A percentile compares a stretch with the other conserved stretches of the same genome.
phyloP scores from a whole-genome alignment of 2,329 filamentous ascomycete species.

The Scleromitrula shiraiana region DNA sequence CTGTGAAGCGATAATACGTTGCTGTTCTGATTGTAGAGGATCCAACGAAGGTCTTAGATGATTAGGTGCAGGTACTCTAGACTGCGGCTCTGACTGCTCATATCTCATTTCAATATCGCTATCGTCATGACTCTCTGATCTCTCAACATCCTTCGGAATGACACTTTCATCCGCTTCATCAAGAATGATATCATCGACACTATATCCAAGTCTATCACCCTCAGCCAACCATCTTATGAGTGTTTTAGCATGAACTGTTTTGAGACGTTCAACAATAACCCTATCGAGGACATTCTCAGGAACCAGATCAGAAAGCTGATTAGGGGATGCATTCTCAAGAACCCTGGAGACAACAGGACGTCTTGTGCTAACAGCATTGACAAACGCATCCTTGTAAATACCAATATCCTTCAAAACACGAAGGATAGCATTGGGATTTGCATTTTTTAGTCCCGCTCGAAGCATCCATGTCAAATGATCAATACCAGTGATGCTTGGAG shows the following conservation, averaged over 20 bases:
- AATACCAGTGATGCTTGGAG: constrained; percentile 12
- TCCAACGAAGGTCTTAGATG: background rate
- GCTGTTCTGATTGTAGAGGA: constrained; percentile 9
- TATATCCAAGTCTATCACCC: constrained; percentile 23
- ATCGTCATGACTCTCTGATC: background rate
- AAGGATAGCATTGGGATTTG: constrained; percentile 15
- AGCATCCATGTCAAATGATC: constrained; percentile 23
- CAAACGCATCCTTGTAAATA: constrained; percentile 15
- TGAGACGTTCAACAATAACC: constrained; percentile 14
- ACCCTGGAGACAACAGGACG: constrained; percentile 15
- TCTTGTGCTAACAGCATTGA: constrained; percentile 12
- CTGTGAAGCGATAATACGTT: constrained; percentile 6
- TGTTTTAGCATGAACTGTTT: constrained; percentile 17
- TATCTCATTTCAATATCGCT: constrained; percentile 9
- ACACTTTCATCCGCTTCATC: constrained; percentile 23
- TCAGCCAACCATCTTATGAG: constrained; percentile 23
- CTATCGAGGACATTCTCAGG: constrained; percentile 19
- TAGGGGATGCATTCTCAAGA: constrained; percentile 10
- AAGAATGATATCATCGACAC: constrained; percentile 22
- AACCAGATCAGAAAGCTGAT: constrained; percentile 14
- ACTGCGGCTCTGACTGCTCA: background rate
- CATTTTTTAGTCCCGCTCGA: constrained; percentile 24
- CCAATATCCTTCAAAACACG: constrained; percentile 19
- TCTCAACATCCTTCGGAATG: constrained; percentile 8
- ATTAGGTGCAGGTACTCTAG: background rate